phyloP scores from a whole-genome alignment of 306 rosid genomes.

The Glycine tomentella region DNA sequence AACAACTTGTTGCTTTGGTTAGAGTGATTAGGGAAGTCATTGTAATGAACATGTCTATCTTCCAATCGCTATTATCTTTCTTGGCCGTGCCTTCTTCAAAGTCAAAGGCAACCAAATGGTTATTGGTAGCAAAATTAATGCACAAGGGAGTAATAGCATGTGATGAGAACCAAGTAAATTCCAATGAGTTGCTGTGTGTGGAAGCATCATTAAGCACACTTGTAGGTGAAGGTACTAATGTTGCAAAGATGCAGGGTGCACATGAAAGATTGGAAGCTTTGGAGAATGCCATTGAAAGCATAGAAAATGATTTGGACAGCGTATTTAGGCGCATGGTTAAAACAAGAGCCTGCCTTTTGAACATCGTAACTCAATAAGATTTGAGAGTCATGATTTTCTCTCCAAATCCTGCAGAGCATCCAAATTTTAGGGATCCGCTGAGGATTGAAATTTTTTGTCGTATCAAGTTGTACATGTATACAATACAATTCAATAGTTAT shows the following conservation, averaged over 20 bases:
- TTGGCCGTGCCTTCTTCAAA: slow-evolving; percentile 44
- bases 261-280: slow-evolving; percentile 53
- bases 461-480: slow-evolving; percentile 37
- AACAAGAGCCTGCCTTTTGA: slow-evolving; percentile 68
- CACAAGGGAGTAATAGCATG: too few species aligned
- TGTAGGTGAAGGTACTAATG: slow-evolving; percentile 27
- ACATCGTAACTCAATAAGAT: slow-evolving; percentile 60
- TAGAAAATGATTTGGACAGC: slow-evolving; percentile 64
- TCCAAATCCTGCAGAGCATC: neutral
- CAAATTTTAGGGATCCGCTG: neutral
- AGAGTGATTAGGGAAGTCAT: slow-evolving; percentile 55
- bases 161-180: neutral
- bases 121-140: too few species aligned
- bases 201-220: slow-evolving; percentile 27
- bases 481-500: neutral
- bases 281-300: slow-evolving; percentile 58
- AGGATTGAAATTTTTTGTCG: slow-evolving; percentile 31
- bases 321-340: slow-evolving; percentile 68
- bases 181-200: slow-evolving; percentile 24
- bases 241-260: slow-evolving; percentile 47
- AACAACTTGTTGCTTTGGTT: slow-evolving; percentile 43
- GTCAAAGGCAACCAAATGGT: slow-evolving; percentile 48
- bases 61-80: slow-evolving; percentile 48
- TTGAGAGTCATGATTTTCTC: neutral
- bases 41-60: slow-evolving; percentile 26